phyloP scores from a whole-genome alignment of 352 stramenopile species.

The Stramenopiles sp. region DNA sequence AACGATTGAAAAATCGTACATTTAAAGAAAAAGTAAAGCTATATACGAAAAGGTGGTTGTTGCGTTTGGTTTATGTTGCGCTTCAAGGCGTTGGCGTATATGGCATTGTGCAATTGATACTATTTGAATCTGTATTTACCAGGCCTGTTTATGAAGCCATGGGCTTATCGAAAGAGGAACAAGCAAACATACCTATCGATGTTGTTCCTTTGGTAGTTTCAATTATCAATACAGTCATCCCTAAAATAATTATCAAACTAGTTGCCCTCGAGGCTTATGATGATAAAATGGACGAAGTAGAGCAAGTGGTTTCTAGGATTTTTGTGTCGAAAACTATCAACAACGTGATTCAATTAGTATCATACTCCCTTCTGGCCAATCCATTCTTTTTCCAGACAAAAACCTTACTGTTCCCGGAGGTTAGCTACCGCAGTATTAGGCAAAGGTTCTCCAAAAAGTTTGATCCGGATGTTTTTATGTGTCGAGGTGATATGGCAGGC shows the following conservation, averaged over 20 bases:
- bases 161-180: slow-evolving; percentile 32
- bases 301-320: slow-evolving; percentile 48
- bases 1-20: slow-evolving; percentile 33
- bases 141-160: slow-evolving; percentile 34
- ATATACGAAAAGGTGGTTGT: slow-evolving; percentile 31
- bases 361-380: slow-evolving; percentile 41
- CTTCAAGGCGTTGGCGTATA: slow-evolving; percentile 44
- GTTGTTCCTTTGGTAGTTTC: slow-evolving; percentile 45
- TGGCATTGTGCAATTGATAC: slow-evolving; percentile 45
- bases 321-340: slow-evolving; percentile 59
- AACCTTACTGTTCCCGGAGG: slow-evolving; percentile 23
- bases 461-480: slow-evolving; percentile 33
- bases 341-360: slow-evolving; percentile 48
- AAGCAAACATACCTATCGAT: neutral
- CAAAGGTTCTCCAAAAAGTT: slow-evolving; percentile 44
- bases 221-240: slow-evolving; percentile 45
- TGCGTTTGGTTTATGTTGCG: slow-evolving; percentile 38
- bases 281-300: slow-evolving; percentile 47
- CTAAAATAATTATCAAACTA: slow-evolving; percentile 38
- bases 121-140: slow-evolving; percentile 30
- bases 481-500: slow-evolving; percentile 40
- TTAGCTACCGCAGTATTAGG: slow-evolving; percentile 30
- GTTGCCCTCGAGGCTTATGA: slow-evolving; percentile 50
- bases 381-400: slow-evolving; percentile 27
- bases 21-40: slow-evolving; percentile 39